Evolutionary conservation across 345 rosid genomes (phyloP), one percentile per base, ranked within the genome.

Genomic region (Brassica cretica): DNA sequence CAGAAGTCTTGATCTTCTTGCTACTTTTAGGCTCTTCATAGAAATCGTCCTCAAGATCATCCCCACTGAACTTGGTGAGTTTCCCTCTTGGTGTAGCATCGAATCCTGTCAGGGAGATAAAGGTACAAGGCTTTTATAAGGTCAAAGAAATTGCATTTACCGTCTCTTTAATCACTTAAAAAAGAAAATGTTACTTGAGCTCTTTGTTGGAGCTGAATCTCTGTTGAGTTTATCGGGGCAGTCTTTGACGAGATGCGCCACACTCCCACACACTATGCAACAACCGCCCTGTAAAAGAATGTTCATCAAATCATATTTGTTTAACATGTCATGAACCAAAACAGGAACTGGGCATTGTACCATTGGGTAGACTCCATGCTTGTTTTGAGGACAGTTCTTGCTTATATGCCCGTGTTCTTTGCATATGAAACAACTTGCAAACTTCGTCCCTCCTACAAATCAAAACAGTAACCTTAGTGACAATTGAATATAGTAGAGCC

Each of bases 341-440:
- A 27, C 9, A 27, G 4, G 30, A 27, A 27, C 30, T 27, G 30
- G 4, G 30, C 30, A 27, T 27, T 33, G 10, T 86, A 95, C 98
- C 98, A 91, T 95, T 33, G 99, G 99, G 81, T 93, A 93, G 80
- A 95, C 89, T 75, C 99, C 98, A 64, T 81, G 90, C 64, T 89
- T 70, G 86, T 85, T 93, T 82, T 89, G 71, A n/a, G 98, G 97
- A 78, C 99, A 95, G 68, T 87, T 83, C 88, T 93, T 95, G 82
- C 99, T 95, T 85, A 95, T 78, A 80, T 95, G 98, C 39, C 98
- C 98, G 11, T 51, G 83, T 81, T 78, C 89, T 33, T 93, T 89
- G 68, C 99, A 95, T 63, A 93, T 84, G 80, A 93, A 93, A 87
- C 99, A 95, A 77, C 83, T 87, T 61, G 99, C 99, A 15, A 84